Evolutionary conservation across 208 protist species (phyloP).

Genomic region (Leishmania martiniquensis): DNA sequence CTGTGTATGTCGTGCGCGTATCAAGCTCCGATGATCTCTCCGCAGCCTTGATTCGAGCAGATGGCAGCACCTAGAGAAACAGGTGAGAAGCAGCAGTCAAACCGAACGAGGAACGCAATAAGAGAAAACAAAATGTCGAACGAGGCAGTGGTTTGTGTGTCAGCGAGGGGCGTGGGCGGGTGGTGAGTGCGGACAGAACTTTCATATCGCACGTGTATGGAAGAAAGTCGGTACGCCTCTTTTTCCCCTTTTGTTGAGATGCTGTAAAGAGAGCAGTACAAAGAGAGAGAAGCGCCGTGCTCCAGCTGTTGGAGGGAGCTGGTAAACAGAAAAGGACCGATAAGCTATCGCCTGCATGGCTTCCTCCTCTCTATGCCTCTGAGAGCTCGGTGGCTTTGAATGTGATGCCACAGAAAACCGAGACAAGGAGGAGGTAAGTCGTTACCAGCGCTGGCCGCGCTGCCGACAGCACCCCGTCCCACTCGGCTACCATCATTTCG

Average conservation of each 20-base stretch:
- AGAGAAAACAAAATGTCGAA: background rate
- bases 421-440: constrained; percentile 20
- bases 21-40: background rate
- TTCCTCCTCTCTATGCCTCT: background rate
- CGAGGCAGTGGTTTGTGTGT: background rate
- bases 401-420: constrained; percentile 20
- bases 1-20: background rate
- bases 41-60: background rate
- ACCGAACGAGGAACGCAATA: background rate
- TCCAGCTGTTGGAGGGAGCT: background rate
- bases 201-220: background rate
- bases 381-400: constrained; percentile 18
- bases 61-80: background rate
- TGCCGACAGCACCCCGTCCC: constrained; percentile 25
- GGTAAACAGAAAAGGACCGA: background rate
- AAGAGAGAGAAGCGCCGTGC: background rate
- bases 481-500: constrained; percentile 25
- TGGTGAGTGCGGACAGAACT: background rate
- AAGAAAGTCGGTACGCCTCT: background rate
- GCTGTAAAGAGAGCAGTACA: background rate
- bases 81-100: background rate
- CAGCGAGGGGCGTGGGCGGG: background rate
- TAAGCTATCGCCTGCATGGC: background rate
- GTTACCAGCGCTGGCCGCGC: constrained; percentile 20
- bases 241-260: background rate